Evolutionary conservation across 345 rosid species (phyloP).

Genomic region (Theobroma cacao): DNA sequence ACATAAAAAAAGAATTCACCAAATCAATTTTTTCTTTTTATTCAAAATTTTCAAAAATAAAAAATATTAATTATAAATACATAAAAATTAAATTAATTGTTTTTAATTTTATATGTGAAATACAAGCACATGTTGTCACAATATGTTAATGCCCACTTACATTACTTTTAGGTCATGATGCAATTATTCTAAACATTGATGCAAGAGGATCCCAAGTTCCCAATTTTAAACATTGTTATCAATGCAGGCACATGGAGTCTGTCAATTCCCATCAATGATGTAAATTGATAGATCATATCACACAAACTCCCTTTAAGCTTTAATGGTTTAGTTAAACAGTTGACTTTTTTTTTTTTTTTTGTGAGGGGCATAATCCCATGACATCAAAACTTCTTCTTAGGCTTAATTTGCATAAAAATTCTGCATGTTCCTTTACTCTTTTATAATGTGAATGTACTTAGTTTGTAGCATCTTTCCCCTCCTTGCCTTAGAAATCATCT

Average conservation of each 20-base stretch:
- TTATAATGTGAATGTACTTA: background rate
- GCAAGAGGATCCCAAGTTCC: background rate
- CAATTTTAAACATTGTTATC: background rate
- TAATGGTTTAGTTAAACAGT: background rate
- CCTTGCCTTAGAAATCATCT: background rate
- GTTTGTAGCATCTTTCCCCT: background rate
- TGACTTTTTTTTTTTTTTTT: background rate
- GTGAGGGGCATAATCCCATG: background rate
- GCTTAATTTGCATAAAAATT: background rate
- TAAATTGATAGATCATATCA: background rate
- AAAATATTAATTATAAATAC: background rate
- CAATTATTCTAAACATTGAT: constrained; percentile 9
- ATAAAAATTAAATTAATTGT: background rate
- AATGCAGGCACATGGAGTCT: constrained; percentile 16
- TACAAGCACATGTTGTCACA: constrained; percentile 4
- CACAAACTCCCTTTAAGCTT: background rate
- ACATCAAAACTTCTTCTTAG: background rate
- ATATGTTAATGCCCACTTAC: background rate
- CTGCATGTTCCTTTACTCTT: background rate
- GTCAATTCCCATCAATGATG: constrained; percentile 8
- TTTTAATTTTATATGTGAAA: background rate
- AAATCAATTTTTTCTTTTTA: too few relatives aligned
- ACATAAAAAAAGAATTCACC: too few relatives aligned
- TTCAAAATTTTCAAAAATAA: background rate
- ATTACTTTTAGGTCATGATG: constrained; percentile 2